Base-by-base conservation (phyloP, 73 alveolate species). In the Paramecium caudatum region DNA sequence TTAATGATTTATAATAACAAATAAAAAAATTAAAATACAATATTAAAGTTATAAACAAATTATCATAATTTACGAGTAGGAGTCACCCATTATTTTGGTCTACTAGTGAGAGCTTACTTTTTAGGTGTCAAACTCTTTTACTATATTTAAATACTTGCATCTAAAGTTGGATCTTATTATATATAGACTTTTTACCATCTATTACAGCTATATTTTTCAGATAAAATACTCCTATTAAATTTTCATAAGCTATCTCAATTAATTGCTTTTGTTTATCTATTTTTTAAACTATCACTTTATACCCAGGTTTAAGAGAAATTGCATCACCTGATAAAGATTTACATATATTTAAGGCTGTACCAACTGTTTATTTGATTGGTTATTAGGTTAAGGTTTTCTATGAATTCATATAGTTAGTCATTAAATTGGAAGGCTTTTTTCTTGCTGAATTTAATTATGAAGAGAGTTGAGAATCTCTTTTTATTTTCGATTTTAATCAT, bases 261-360 rank as follows among this genome's bases (percentile, higher is more conserved):
- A 74, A 45, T 45, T 74, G 12, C 9, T 16, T 43, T 2, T 36
- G 4, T 25, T 45, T 74, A 45, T 74, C 88, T 0, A 74, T 6
- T 13, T 15, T 74, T 36, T 41, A 16, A 13, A 74, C 88, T 74
- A 45, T 39, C 9, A 74, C 68, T 43, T 74, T 74, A 21, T 74
- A 41, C 2, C 88, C 88, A 36, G 88, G 88, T 25, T 43, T 74
- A 0, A 74, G 47, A 12, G 43, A 10, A 74, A 74, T 41, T 13
- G 17, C 27, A 39, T 74, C 88, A 13, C 88, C 88, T 12, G 30
- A 21, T 15, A 74, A 17, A 36, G 88, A 47, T 21, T 74, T 74
- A 74, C 88, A 37, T 41, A 2, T 74, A 74, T 74, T 74, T 1
- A 74, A 17, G 1, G 88, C 88, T 74, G 88, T 74, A 4, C 69